Evolutionary conservation across 1,284 basidiomycete species (phyloP), one percentile per base, ranked within the genome.

Genomic region (Malassezia dermatis): DNA sequence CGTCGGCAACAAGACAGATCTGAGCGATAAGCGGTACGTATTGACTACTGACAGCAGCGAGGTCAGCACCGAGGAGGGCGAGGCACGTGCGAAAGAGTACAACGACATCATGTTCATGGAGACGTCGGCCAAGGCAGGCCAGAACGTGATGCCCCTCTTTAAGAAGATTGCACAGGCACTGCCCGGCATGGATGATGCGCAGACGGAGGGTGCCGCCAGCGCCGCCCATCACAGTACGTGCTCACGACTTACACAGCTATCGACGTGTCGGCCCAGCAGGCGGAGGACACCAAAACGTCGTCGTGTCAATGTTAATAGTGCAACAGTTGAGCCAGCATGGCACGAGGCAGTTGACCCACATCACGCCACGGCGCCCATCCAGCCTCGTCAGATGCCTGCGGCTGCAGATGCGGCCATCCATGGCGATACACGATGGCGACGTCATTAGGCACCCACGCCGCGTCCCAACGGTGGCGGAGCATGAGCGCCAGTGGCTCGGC

Each of bases 111-210:
- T 98, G 86, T 95, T 94, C 73, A 95, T 98, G 84, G 94, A 99
- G 78, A 98, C 94, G 4, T 94, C 89, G 30, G 94, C 94, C 31
- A 99, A 99, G 76, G 94, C 94, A 3, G 94, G 94, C 2, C 93
- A 98, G 76, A 99, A 99, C 66, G 94, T 99, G 63, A 99, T 98
- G 80, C 87, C 87, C 61, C 78, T 99, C 60, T 99, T 99, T 82
- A 89, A 95, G 79, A 98, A 96, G 81, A 98, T 99, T 65, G 94
- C 94, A 0, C 86, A 95, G 84, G 90, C 90, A 3, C 77, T 99
- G 53, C 94, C 94, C 7, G 94, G 94, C 10, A 91, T 91, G 82
- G 88, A 93, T 71, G 55, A 57, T 46, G 86, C 85, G 69, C 87
- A 88, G 30, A 75, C 76, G 6, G 75, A 80, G 19, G 84, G 86